These are phyloP conservation scores for Capsaspora owczarzaki DNA, from an alignment of 78 protist species.

Conservation along the genomic window DNA sequence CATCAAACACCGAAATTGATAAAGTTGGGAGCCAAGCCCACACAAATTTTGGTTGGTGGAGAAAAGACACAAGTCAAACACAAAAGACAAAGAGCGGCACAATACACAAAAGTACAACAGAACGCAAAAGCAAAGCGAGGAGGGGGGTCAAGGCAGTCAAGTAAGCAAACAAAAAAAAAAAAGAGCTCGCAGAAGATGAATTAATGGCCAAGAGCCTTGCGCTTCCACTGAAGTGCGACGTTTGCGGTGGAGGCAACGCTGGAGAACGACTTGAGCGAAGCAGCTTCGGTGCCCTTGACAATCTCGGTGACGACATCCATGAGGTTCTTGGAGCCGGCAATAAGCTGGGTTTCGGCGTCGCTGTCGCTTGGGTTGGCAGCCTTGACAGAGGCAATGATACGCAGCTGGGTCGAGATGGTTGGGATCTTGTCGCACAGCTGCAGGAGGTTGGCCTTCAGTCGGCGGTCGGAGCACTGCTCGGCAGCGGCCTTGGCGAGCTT, in stretches of 20 bases:
- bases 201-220: too few species aligned
- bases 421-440: neutral
- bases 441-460: neutral
- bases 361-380: neutral
- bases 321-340: neutral
- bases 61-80: too few species aligned
- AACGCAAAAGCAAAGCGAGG: too few species aligned
- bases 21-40: too few species aligned
- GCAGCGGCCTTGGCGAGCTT: neutral
- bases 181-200: too few species aligned
- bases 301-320: neutral
- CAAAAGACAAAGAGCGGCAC: too few species aligned
- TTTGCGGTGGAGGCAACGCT: neutral
- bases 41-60: too few species aligned
- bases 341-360: slow-evolving; percentile 5
- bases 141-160: too few species aligned
- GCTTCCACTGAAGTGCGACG: neutral
- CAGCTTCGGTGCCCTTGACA: neutral
- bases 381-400: slow-evolving; percentile 11
- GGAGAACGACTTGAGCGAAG: neutral
- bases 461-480: neutral
- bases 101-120: too few species aligned
- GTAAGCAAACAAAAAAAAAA: too few species aligned
- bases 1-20: too few species aligned
- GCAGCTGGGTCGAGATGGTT: neutral